Base-by-base conservation (phyloP, 148 eudicot species). In the Camellia japonica region DNA sequence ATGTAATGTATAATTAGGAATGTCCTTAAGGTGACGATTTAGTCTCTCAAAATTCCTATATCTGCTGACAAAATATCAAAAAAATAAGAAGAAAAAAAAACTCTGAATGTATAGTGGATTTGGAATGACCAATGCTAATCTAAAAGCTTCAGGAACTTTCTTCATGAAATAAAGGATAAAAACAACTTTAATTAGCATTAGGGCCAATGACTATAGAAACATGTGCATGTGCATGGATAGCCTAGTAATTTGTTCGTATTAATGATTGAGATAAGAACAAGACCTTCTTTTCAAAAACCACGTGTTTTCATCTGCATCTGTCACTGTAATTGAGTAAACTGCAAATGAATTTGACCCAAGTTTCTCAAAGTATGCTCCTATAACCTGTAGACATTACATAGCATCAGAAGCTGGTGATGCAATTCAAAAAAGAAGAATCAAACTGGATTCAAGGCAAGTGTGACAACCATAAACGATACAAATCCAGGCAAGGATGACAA, bases 201-300 rank as follows among this genome's bases (percentile, higher is more conserved):
- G 63, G 49, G 52, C 49, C 19, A 60, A 54, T 18, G 38, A 54
- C n/a, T 54, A 15, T 46, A 63, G 66, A 73, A 65, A 68, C 56
- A 73, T 51, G 73, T 68, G 71, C n/a, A 72, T 56, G 71, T 68
- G 71, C n/a, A 72, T 56, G 71, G 13, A 41, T 74, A 52, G 68
- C 64, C 63, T 19, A 41, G 46, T 11, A 38, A 43, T 59, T 73
- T 3, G 4, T 54, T 66, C 2, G 14, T 64, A 78, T 43, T 47
- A 60, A 74, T 47, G 71, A 66, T 62, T 2, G 71, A 72, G 76
- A 71, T 23, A 23, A 70, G 67, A 75, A 68, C 79, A 71, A 75
- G 67, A 96, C 99, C 99, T 96, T 84, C 99, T 89, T 83, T 96
- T 96, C 76, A 96, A 97, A 91, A 93, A 92, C 99, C 97, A 92